These are phyloP conservation scores for Populus tremula DNA, from an alignment of 345 rosid genomes.

Conservation along the genomic window DNA sequence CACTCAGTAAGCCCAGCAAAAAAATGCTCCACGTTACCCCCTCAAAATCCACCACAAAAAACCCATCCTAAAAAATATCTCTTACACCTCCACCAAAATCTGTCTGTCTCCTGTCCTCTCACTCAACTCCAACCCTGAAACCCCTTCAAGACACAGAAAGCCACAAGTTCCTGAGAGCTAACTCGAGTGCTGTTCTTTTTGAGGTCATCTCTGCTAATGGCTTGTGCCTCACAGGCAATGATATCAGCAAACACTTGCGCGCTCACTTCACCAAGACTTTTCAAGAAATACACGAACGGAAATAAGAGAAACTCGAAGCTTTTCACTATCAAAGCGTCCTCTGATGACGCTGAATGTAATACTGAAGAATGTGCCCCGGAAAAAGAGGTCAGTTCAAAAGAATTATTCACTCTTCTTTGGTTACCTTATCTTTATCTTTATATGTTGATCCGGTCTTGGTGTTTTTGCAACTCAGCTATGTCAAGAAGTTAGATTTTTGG, in stretches of 20 bases:
- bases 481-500: too few relatives aligned
- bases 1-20: background rate
- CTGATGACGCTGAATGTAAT: slow-evolving; percentile 75
- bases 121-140: background rate
- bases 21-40: background rate
- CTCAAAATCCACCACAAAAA: slow-evolving; percentile 17
- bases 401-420: background rate
- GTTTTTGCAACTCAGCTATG: background rate
- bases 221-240: slow-evolving; percentile 62
- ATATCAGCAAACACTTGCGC: slow-evolving; percentile 53
- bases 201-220: slow-evolving; percentile 32
- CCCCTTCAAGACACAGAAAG: background rate
- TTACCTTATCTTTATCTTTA: background rate
- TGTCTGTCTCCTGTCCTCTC: background rate
- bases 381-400: slow-evolving; percentile 56
- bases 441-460: background rate
- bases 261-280: slow-evolving; percentile 46
- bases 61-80: slow-evolving; percentile 1
- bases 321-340: slow-evolving; percentile 52
- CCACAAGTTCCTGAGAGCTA: background rate
- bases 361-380: slow-evolving; percentile 94
- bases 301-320: slow-evolving; percentile 21
- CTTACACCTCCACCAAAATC: background rate
- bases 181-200: background rate
- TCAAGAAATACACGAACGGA: slow-evolving; percentile 16